These are phyloP conservation scores for Starmera caribaea DNA, from an alignment of 805 yeast species.

Conservation along the genomic window DNA sequence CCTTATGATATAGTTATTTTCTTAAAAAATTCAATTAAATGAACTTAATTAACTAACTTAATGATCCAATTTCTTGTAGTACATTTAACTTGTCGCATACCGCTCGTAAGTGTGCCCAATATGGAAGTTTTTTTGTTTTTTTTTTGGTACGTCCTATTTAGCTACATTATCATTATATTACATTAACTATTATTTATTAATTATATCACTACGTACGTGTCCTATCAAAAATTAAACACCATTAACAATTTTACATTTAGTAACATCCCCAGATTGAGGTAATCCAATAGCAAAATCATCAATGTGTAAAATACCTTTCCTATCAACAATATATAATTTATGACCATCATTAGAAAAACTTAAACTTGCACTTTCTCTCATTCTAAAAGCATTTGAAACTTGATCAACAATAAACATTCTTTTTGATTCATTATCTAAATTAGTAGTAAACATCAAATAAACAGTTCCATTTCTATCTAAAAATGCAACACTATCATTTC, in stretches of 20 bases:
- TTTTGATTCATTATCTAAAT: slow-evolving; percentile 45
- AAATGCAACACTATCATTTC: slow-evolving; percentile 80
- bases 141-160: too few relatives aligned
- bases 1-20: too few relatives aligned
- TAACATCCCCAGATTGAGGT: slow-evolving; percentile 59
- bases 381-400: slow-evolving; percentile 65
- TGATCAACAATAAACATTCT: slow-evolving; percentile 51
- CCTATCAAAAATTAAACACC: too few relatives aligned
- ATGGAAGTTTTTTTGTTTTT: too few relatives aligned
- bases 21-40: too few relatives aligned
- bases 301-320: slow-evolving; percentile 70
- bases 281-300: slow-evolving; percentile 85
- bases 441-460: slow-evolving; percentile 55
- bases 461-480: slow-evolving; percentile 72
- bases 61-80: too few relatives aligned
- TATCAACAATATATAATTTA: slow-evolving; percentile 61
- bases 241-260: slow-evolving; percentile 51
- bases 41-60: too few relatives aligned
- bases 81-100: too few relatives aligned
- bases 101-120: too few relatives aligned
- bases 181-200: too few relatives aligned
- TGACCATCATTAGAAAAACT: slow-evolving; percentile 77
- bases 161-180: too few relatives aligned
- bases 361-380: slow-evolving; percentile 70
- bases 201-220: too few relatives aligned